Base-by-base conservation (phyloP, 176 grass and related monocot species). In the Olyra latifolia region DNA sequence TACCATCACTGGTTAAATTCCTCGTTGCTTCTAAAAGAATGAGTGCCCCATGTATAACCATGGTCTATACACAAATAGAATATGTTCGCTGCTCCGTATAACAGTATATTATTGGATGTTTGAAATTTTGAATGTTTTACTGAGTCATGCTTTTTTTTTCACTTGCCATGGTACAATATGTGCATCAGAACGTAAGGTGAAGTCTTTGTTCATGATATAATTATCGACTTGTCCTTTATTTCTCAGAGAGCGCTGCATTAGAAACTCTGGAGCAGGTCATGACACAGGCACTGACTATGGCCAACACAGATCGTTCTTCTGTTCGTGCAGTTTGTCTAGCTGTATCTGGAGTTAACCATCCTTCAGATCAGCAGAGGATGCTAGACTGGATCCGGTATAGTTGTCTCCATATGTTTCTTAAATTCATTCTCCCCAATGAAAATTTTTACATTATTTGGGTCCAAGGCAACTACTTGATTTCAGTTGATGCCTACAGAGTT, bases 341-440 rank as follows among this genome's bases (percentile, higher is more conserved):
- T 66, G 82, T 95, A 54, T 99, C 96, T 83, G 96, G 96, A 67
- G 88, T 99, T 71, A 99, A 95, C 66, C 96, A 99, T 58, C 90
- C 92, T 66, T 85, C 92, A 71, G 96, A 99, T 88, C 92, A 93
- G 77, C 87, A 91, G 79, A 88, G 69, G 46, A 92, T 99, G 86
- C 75, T 99, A 35, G 83, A 93, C 27, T 99, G 96, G 96, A 90
- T 99, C 41, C 74, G 79, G 96, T 99, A 84, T 83, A 24, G 14
- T 70, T 70, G 47, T 90, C 56, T 91, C 6, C 47, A 30, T 57
- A 64, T 80, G 43, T 15, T 42, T 39, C 42, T 63, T 71, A 39
- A 88, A 52, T 67, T 3, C 23, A 49, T 68, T 49, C 55, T 1
- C 63, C 39, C 41, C 7, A 9, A 43, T 17, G 49, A 15, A 64